A percentile compares a stretch with the other conserved stretches of the same genome.
Evolutionary conservation across 129 eudicot species (phyloP).

Genomic region (sunflower (Helianthus annuus)): DNA sequence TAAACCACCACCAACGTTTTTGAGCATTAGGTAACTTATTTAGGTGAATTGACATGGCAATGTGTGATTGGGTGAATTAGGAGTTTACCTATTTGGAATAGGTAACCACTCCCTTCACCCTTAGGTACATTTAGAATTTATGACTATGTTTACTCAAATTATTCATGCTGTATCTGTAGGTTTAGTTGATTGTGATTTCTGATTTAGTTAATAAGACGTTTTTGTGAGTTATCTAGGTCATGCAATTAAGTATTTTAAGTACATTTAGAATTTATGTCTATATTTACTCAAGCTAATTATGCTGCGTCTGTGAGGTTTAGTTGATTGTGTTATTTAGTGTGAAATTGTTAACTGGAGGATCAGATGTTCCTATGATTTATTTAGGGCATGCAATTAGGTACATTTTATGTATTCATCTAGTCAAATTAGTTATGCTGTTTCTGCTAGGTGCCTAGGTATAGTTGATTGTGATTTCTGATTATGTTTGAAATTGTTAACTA

Average conservation of each 20-base stretch:
- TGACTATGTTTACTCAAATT: not conserved
- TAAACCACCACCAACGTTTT: no score
- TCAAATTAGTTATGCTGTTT: not conserved
- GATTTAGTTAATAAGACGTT: not conserved
- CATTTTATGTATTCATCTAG: not conserved
- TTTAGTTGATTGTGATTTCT: conserved; percentile 11
- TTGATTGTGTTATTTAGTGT: conserved; percentile 11
- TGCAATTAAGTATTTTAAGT: not conserved
- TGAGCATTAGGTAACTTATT: no score
- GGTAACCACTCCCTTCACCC: no score
- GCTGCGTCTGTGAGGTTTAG: conserved; percentile 23
- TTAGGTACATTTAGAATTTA: not conserved
- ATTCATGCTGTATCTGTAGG: conserved; percentile 16
- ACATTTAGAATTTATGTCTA: not conserved
- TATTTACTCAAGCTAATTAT: not conserved
- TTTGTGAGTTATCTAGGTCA: not conserved
- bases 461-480: conserved; percentile 5
- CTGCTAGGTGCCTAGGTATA: conserved; percentile 27
- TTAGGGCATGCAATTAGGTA: not conserved
- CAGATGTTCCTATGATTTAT: not conserved
- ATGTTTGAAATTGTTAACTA: conserved; percentile 12
- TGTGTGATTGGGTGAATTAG: no score
- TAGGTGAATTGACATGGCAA: no score
- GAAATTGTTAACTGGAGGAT: not conserved
- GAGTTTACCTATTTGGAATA: no score